Evolutionary conservation across 179 eudicot species (phyloP), one percentile per base, ranked within the genome.

Genomic region (Carnegiea gigantea): DNA sequence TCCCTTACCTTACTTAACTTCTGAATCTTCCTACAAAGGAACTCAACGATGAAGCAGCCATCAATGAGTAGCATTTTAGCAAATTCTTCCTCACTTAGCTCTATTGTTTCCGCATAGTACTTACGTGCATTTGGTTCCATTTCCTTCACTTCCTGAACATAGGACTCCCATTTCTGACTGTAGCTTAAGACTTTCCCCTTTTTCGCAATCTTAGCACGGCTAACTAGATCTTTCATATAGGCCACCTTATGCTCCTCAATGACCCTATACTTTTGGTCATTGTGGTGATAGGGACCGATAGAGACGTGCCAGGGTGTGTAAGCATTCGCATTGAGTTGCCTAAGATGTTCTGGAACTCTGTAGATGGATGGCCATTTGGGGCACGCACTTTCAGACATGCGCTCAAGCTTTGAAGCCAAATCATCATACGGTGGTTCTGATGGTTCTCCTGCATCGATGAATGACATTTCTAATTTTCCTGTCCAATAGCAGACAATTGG

Each of bases 291-390:
- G 23, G 84, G 84, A 15, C 80, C 84, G 15, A 81, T 38, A 15
- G 84, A 81, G 33, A 81, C 76, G 17, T 76, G 84, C 57, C 76
- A 81, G 80, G 84, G 20, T 40, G 84, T 76, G 30, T 81, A 81
- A 11, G 79, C 79, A 21, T 75, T 49, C 64, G 33, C 79, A 36
- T 76, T 75, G 65, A 81, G 80, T 23, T 70, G 38, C 18, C 84
- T 70, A 0, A 81, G 53, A 40, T 76, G 84, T 24, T 76, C 8
- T 2, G 80, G 80, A 23, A 81, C 83, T 70, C 48, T 68, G 9
- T 76, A 81, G 57, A 81, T 81, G 17, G 80, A 67, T 75, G 83
- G 80, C 46, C 71, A 44, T 11, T 60, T 74, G 30, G 1, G 38
- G 59, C 28, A 6, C 73, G 60, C n/a, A 6, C 44, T 26, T 14